phyloP scores from a whole-genome alignment of 2,329 filamentous ascomycete genomes.

The Grosmannia penicillata region DNA sequence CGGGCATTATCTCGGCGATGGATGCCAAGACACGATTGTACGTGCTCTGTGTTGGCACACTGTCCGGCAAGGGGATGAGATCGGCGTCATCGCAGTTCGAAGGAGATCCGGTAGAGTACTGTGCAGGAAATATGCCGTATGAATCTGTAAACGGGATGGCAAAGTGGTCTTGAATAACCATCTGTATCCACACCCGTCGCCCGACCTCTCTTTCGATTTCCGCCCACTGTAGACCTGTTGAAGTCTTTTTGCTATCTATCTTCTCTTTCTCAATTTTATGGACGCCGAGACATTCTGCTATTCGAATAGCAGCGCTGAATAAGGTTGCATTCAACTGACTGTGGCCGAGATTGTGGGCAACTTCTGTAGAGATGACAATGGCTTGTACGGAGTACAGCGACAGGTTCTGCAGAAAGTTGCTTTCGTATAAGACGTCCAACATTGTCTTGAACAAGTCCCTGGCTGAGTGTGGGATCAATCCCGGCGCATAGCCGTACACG shows the following conservation, averaged over 20 bases:
- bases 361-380: slow-evolving; percentile 21
- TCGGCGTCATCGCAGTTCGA: slow-evolving; percentile 19
- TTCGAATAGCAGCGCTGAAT: slow-evolving; percentile 19
- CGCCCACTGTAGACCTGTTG: background rate
- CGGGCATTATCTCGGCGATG: slow-evolving; percentile 17
- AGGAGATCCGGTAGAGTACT: slow-evolving; percentile 18
- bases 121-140: slow-evolving; percentile 19
- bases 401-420: slow-evolving; percentile 16
- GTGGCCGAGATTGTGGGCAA: slow-evolving; percentile 21
- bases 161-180: slow-evolving; percentile 22
- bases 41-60: slow-evolving; percentile 10
- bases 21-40: slow-evolving; percentile 15
- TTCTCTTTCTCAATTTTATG: slow-evolving; percentile 10
- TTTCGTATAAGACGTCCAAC: slow-evolving; percentile 17
- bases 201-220: slow-evolving; percentile 17
- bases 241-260: background rate
- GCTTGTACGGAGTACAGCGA: slow-evolving; percentile 20
- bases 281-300: slow-evolving; percentile 15
- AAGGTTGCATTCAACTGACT: slow-evolving; percentile 18
- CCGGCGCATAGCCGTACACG: background rate
- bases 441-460: slow-evolving; percentile 16
- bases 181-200: slow-evolving; percentile 21
- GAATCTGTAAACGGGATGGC: slow-evolving; percentile 21
- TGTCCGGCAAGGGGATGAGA: slow-evolving; percentile 5
- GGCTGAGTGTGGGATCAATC: slow-evolving; percentile 2